Evolutionary conservation across 2,329 filamentous ascomycete species (phyloP), one percentile per base, ranked within the genome.

Genomic region (Xylariaceae sp.): DNA sequence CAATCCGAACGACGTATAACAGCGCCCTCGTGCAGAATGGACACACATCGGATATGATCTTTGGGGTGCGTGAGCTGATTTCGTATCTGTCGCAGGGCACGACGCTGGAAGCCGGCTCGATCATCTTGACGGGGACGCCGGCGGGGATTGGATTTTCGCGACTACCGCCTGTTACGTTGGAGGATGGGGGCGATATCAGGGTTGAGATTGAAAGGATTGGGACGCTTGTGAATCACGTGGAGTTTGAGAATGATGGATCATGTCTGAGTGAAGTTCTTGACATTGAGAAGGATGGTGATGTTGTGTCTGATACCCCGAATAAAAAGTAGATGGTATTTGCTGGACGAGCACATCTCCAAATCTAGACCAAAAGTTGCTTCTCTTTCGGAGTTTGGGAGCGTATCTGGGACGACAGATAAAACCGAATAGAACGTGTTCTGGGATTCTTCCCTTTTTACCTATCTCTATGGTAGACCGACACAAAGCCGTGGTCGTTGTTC

Each of bases 1-100:
- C 69, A 3, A 66, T 82, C 55, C 72, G 74, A 30, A 77, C 78
- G 4, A 56, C 77, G 17, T 77, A 81, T 73, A 83, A 83, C 64
- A 80, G 78, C 10, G 74, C 76, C 35, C 75, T 80, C 10, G 70
- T 83, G 67, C 82, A 84, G 69, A 76, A 78, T 58, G 62, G 62
- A 1, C 53, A 63, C 49, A 63, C 62, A 11, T 59, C 62, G 42
- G 60, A 65, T 37, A 65, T 65, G 64, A 62, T 65, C 45, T 65
- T 65, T 56, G 57, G 10, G 15, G 9, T 63, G 34, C 57, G 55
- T 17, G 54, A 60, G 51, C 59, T 59, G 47, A 62, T 65, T 17
- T 48, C 62, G 37, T 64, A 61, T 23, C 50, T 65, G 1, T 65
- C 63, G 13, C 61, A 62, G 53, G 63, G 63, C 2, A 64, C 62